Percentiles rank a stretch among this genome's conserved stretches.
Conservation (phyloP, 2,329 filamentous ascomycete species). For the Hypoxylon sp. region DNA sequence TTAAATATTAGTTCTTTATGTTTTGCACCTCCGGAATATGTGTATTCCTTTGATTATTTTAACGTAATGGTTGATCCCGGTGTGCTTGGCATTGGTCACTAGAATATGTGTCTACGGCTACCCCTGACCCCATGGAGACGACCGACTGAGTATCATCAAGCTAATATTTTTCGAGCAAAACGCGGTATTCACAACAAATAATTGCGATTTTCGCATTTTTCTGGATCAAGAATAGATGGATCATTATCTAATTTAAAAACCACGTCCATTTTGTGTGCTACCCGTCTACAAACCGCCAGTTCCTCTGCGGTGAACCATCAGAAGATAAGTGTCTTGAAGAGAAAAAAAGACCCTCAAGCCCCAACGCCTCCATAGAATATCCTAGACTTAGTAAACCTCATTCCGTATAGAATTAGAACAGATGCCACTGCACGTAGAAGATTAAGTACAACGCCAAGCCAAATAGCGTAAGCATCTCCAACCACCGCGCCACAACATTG, state of each 20-base stretch:
- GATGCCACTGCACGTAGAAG: conserved; percentile 48
- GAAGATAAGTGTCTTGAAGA: not conserved
- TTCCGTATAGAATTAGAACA: conserved; percentile 24
- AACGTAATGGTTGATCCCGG: not conserved
- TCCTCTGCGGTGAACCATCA: not conserved
- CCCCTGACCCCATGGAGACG: not conserved
- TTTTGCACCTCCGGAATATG: not conserved
- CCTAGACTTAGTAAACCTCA: not conserved
- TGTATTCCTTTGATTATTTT: not conserved
- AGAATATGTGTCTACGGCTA: not conserved
- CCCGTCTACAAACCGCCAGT: not conserved
- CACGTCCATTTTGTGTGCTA: not conserved
- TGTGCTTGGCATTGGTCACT: not conserved
- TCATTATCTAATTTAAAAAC: not conserved
- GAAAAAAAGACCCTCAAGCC: not conserved
- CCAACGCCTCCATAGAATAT: not conserved
- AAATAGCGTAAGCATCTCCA: conserved; percentile 47
- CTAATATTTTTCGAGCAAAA: not conserved
- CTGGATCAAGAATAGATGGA: not conserved
- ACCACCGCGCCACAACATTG: conserved; percentile 57
- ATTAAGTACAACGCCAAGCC: conserved; percentile 54
- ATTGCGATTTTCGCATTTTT: not conserved
- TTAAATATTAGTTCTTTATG: conserved; percentile 22
- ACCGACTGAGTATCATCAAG: not conserved
- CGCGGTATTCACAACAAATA: not conserved